Evolutionary conservation across 148 eudicot genomes (phyloP).

Genomic region (Oxyria digyna): DNA sequence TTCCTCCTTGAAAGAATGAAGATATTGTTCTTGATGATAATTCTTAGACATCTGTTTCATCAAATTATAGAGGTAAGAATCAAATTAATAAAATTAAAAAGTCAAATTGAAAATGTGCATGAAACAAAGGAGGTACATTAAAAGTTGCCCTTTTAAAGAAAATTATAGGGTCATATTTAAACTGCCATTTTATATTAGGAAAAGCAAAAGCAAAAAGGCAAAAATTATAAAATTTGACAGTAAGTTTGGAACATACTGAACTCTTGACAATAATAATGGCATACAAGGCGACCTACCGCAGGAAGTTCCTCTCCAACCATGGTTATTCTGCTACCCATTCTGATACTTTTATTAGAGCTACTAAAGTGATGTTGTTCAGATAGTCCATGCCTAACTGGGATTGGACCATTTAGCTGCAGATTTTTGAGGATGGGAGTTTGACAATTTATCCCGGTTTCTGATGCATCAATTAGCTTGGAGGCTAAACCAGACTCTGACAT

Average conservation of each 20-base stretch:
- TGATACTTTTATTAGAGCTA: constrained; percentile 12
- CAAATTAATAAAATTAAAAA: not conserved
- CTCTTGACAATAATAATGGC: not conserved
- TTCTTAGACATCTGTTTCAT: constrained; percentile 14
- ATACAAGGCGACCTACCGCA: not conserved
- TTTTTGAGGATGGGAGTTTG: constrained; percentile 10
- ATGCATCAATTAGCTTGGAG: constrained; percentile 12
- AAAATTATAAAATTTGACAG: not conserved
- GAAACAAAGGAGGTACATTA: not conserved
- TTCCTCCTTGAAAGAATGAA: constrained; percentile 26
- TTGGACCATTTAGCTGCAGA: constrained; percentile 9
- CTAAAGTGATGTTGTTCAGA: constrained; percentile 7
- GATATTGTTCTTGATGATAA: constrained; percentile 8
- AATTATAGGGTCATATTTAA: not conserved
- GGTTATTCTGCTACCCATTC: not conserved
- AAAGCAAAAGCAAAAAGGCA: not conserved
- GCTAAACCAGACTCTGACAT: constrained; percentile 16
- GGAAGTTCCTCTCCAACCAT: not conserved
- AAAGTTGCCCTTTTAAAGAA: not conserved
- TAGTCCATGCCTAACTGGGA: constrained; percentile 13
- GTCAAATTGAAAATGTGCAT: not conserved
- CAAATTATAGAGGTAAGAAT: constrained; percentile 5
- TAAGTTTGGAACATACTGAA: not conserved
- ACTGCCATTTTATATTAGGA: not conserved
- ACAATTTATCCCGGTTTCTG: constrained; percentile 10